These are phyloP conservation scores for Eimeria maxima DNA, from an alignment of 169 alveolate genomes.

Conservation along the genomic window DNA sequence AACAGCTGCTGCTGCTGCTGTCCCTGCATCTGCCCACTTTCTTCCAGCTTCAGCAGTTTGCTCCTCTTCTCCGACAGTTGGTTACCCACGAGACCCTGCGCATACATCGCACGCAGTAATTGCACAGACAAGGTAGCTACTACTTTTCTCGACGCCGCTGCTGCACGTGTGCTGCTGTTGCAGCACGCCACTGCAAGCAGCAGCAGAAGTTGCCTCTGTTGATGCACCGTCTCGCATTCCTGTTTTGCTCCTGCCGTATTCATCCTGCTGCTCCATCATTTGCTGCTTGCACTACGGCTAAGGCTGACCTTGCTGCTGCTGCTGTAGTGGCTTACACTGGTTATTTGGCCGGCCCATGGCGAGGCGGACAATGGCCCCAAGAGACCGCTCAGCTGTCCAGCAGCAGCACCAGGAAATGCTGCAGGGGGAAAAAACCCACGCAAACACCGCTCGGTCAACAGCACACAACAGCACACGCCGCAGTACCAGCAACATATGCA, in stretches of 20 bases:
- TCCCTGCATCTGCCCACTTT: conserved; percentile 16
- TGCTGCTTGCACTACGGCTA: background rate
- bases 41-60: conserved; percentile 51
- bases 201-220: conserved; percentile 17
- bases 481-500: background rate
- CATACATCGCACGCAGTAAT: conserved; percentile 12
- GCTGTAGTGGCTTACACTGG: background rate
- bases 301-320: background rate
- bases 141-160: background rate
- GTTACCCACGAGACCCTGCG: conserved; percentile 41
- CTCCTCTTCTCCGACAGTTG: conserved; percentile 39
- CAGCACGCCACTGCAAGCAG: no score
- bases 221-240: background rate
- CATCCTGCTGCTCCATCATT: background rate
- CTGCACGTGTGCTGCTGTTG: background rate
- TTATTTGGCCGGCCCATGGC: background rate
- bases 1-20: conserved; percentile 7
- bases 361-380: background rate
- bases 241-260: background rate
- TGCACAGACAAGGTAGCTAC: background rate
- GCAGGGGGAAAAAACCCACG: background rate
- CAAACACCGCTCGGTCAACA: no score
- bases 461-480: background rate
- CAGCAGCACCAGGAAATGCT: background rate
- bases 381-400: background rate